phyloP scores from a whole-genome alignment of 352 stramenopile genomes.

The Globisporangium middletonii region DNA sequence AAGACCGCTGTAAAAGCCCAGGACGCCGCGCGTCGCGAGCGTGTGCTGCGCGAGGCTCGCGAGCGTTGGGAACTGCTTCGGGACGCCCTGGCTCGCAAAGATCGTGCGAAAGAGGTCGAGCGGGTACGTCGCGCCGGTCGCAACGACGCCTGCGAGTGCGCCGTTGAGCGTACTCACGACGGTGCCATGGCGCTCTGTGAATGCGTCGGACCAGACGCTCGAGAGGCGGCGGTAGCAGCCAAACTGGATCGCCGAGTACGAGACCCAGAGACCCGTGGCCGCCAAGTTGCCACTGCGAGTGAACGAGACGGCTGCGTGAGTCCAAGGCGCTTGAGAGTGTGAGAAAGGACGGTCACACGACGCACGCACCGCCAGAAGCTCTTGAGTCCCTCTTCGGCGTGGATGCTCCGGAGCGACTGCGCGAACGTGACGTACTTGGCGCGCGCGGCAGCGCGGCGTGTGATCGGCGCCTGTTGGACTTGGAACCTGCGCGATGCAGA shows the following conservation, averaged over 20 bases:
- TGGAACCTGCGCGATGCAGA: conserved; percentile 40
- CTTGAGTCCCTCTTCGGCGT: conserved; percentile 70
- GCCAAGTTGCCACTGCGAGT: conserved; percentile 51
- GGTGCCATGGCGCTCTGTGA: conserved; percentile 15
- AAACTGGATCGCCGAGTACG: conserved; percentile 81
- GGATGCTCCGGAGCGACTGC: conserved; percentile 61
- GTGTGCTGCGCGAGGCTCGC: conserved; percentile 65
- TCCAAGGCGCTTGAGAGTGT: neutral
- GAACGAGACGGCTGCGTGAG: neutral
- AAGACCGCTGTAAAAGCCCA: conserved; percentile 89
- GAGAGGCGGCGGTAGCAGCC: conserved; percentile 51
- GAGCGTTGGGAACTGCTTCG: conserved; percentile 78
- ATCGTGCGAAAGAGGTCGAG: conserved; percentile 93
- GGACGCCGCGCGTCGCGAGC: conserved; percentile 58
- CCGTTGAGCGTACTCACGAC: conserved; percentile 74
- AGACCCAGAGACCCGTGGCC: conserved; percentile 71
- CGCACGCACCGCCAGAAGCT: conserved; percentile 62
- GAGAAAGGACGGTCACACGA: neutral
- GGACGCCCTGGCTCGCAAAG: conserved; percentile 89
- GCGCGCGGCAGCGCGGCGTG: neutral
- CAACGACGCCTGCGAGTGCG: conserved; percentile 78
- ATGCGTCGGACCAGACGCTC: conserved; percentile 24
- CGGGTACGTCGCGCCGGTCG: conserved; percentile 91
- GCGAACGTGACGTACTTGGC: conserved; percentile 50
- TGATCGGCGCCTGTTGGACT: conserved; percentile 57